A percentile compares a stretch with the other conserved stretches of the same genome.
phyloP scores from a whole-genome alignment of 108 stramenopile species.

The Epithemia pelagica region DNA sequence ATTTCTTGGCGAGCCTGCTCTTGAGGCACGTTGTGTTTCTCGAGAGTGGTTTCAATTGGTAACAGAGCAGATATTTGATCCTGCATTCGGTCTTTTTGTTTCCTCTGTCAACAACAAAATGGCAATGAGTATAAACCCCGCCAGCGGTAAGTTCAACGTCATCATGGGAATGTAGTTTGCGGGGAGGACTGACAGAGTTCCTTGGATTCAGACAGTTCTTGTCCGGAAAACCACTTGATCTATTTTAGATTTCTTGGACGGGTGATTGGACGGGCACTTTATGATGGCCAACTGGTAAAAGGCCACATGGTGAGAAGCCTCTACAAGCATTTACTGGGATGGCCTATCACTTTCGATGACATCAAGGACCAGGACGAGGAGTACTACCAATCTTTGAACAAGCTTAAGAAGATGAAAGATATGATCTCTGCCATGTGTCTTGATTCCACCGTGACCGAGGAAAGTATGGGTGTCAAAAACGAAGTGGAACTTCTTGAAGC shows the following conservation, averaged over 20 bases:
- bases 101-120: slow-evolving; percentile 85
- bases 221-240: slow-evolving; percentile 88
- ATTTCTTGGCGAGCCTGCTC: slow-evolving; percentile 89
- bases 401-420: slow-evolving; percentile 58
- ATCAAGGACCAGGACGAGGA: slow-evolving; percentile 81
- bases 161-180: not conserved
- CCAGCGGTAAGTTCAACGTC: slow-evolving; percentile 54
- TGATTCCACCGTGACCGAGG: slow-evolving; percentile 92
- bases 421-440: slow-evolving; percentile 78
- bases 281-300: slow-evolving; percentile 92
- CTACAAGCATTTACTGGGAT: slow-evolving; percentile 98
- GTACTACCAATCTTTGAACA: slow-evolving; percentile 71
- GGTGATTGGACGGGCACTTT: slow-evolving; percentile 93
- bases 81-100: slow-evolving; percentile 91
- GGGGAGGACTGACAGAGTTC: not conserved
- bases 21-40: slow-evolving; percentile 96
- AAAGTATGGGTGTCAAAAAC: slow-evolving; percentile 66
- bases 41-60: slow-evolving; percentile 93
- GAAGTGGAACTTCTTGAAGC: slow-evolving; percentile 82
- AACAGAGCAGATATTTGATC: slow-evolving; percentile 90
- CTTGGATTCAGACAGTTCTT: slow-evolving; percentile 40
- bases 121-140: slow-evolving; percentile 88
- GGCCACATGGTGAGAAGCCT: slow-evolving; percentile 95
- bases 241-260: slow-evolving; percentile 96
- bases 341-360: slow-evolving; percentile 94